Evolutionary conservation across 2,329 filamentous ascomycete genomes (phyloP).

Genomic region (Colletotrichum cereale): DNA sequence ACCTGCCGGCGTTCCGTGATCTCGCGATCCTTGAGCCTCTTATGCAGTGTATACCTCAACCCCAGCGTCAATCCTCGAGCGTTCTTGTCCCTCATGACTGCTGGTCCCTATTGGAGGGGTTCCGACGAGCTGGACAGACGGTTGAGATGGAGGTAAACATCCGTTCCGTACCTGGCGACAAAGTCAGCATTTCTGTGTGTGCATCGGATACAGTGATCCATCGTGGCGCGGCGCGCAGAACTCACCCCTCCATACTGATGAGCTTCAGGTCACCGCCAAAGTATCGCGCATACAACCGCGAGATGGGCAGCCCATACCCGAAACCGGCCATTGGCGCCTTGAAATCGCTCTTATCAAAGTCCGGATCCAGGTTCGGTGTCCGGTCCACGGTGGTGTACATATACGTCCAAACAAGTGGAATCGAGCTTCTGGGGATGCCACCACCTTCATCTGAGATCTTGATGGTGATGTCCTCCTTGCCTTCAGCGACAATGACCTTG

Average conservation of each 20-base stretch:
- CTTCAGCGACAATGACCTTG: slow-evolving; percentile 97
- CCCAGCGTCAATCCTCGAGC: slow-evolving; percentile 74
- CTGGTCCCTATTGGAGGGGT: slow-evolving; percentile 93
- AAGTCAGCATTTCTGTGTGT: slow-evolving; percentile 33
- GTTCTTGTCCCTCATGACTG: slow-evolving; percentile 83
- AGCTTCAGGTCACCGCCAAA: slow-evolving; percentile 97
- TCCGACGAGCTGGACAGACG: slow-evolving; percentile 95
- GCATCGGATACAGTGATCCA: background rate
- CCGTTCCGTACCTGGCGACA: slow-evolving; percentile 85
- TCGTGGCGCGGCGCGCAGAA: slow-evolving; percentile 36
- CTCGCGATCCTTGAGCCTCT: slow-evolving; percentile 79
- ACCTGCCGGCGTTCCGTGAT: slow-evolving; percentile 91
- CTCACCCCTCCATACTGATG: slow-evolving; percentile 99
- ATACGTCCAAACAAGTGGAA: slow-evolving; percentile 99
- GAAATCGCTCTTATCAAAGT: slow-evolving; percentile 99
- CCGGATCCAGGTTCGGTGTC: slow-evolving; percentile 93
- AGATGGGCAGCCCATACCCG: slow-evolving; percentile 97
- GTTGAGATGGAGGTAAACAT: slow-evolving; percentile 98
- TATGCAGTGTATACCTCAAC: slow-evolving; percentile 70
- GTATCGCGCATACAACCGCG: slow-evolving; percentile 92
- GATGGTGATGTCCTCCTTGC: slow-evolving; percentile 98
- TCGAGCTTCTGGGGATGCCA: slow-evolving; percentile 91
- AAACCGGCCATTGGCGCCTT: slow-evolving; percentile 99
- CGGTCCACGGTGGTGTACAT: slow-evolving; percentile 99
- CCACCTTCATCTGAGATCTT: slow-evolving; percentile 98